These are phyloP conservation scores for Pestalotiopsis sp. DNA, from an alignment of 2,329 filamentous ascomycete genomes.

Conservation along the genomic window DNA sequence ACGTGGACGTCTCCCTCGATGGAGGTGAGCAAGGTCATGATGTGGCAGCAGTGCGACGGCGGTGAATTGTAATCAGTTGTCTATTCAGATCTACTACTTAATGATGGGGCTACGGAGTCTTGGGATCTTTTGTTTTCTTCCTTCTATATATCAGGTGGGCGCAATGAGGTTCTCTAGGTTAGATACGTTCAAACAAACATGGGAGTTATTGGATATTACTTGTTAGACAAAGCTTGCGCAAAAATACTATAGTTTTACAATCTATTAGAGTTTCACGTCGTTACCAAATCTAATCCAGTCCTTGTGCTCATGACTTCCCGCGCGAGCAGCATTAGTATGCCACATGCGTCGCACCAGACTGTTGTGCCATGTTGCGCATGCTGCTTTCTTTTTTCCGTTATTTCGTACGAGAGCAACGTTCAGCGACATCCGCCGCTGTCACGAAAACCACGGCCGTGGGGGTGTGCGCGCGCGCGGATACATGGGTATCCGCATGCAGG, in stretches of 20 bases:
- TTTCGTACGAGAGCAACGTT: not conserved
- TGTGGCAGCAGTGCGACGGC: slow-evolving; percentile 71
- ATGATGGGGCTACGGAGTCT: slow-evolving; percentile 25
- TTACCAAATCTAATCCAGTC: not conserved
- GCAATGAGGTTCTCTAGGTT: not conserved
- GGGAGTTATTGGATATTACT: not conserved
- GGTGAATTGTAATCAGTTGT: slow-evolving; percentile 46
- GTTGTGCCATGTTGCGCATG: not conserved
- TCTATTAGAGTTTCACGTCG: not conserved
- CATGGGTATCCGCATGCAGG: not conserved
- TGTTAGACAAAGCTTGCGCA: not conserved
- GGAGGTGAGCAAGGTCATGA: slow-evolving; percentile 70
- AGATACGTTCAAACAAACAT: not conserved
- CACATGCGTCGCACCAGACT: not conserved
- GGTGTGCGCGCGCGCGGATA: not conserved
- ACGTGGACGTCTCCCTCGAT: slow-evolving; percentile 73
- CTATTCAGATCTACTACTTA: not conserved
- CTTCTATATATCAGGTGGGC: not conserved
- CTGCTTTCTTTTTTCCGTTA: not conserved
- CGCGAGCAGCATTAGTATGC: not conserved
- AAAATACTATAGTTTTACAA: not conserved
- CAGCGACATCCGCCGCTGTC: not conserved
- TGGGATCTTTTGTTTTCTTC: not conserved
- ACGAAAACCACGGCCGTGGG: not conserved
- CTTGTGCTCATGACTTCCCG: not conserved